These are phyloP conservation scores for Penstemon barbatus DNA, from an alignment of 257 asterid genomes.

Conservation along the genomic window DNA sequence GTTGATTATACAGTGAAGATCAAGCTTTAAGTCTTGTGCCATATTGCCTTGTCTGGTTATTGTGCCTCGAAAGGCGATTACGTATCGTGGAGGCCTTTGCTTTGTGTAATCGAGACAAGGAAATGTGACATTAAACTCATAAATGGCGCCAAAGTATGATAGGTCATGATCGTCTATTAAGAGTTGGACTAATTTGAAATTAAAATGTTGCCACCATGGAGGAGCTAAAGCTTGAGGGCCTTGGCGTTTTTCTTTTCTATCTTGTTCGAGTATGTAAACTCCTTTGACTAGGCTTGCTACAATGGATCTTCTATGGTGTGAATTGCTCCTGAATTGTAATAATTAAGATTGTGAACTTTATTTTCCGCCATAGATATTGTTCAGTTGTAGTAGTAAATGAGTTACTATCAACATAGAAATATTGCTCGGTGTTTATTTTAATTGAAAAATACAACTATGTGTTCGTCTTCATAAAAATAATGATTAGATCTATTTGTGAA, in stretches of 20 bases:
- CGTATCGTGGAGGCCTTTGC: conserved; percentile 47
- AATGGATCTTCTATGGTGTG: conserved; percentile 57
- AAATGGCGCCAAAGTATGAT: conserved; percentile 62
- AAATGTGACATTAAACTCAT: conserved; percentile 35
- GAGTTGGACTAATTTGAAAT: conserved; percentile 44
- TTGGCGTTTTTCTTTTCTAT: conserved; percentile 53
- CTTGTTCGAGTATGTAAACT: conserved; percentile 60
- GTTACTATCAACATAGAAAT: too few species aligned
- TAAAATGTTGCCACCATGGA: conserved; percentile 76
- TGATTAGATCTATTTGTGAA: too few species aligned
- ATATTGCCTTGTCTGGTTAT: conserved; percentile 43
- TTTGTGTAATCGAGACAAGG: conserved; percentile 22
- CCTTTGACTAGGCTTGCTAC: conserved; percentile 74
- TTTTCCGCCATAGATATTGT: too few species aligned
- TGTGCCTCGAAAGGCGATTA: conserved; percentile 71
- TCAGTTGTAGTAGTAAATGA: too few species aligned
- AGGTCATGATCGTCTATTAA: conserved; percentile 53
- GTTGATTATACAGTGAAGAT: conserved; percentile 46
- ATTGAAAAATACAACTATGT: too few species aligned
- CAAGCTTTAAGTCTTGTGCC: conserved; percentile 57
- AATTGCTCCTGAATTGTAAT: conserved; percentile 47
- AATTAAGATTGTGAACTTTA: too few species aligned
- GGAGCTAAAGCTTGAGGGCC: conserved; percentile 60
- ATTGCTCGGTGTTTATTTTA: too few species aligned
- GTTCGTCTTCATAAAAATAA: too few species aligned